These are phyloP conservation scores for Dryadomyces quercivorus DNA, from an alignment of 2,329 filamentous ascomycete species.

Conservation along the genomic window DNA sequence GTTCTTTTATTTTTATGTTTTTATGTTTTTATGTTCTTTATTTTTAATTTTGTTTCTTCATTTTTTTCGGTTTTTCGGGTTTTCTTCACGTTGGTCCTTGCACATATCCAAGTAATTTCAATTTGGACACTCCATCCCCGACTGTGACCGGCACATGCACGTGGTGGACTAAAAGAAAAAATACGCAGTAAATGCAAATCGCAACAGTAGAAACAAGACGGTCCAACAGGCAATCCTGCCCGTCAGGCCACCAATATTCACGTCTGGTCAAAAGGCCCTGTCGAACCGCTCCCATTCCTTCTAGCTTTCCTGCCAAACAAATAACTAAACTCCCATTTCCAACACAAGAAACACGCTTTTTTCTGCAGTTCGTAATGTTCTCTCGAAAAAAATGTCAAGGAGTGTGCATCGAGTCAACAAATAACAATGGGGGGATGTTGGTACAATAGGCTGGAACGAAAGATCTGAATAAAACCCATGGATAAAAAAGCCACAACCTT, in stretches of 20 bases:
- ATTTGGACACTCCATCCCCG: constrained; percentile 17
- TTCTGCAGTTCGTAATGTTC: not conserved
- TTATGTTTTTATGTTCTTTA: too few species aligned
- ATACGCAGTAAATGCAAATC: not conserved
- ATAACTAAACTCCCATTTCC: not conserved
- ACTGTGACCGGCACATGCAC: constrained; percentile 10
- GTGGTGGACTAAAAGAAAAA: constrained; percentile 1
- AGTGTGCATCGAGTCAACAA: not conserved
- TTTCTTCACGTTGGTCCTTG: not conserved
- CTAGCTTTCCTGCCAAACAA: too few species aligned
- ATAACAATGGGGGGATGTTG: not conserved
- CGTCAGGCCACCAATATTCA: too few species aligned
- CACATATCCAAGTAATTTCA: not conserved
- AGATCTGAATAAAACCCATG: not conserved
- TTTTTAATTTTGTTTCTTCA: too few species aligned
- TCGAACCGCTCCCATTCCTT: too few species aligned
- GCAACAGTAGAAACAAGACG: not conserved
- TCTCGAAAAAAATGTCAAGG: not conserved
- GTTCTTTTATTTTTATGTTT: too few species aligned
- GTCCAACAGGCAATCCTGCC: not conserved
- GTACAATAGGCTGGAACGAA: not conserved
- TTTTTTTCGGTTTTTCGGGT: too few species aligned
- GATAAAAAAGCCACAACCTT: constrained; percentile 1
- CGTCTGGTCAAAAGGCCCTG: too few species aligned
- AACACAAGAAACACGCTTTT: constrained; percentile 1